A percentile compares a stretch with the other conserved stretches of the same genome.
phyloP scores from a whole-genome alignment of 306 rosid genomes.

The Vigna mungo region DNA sequence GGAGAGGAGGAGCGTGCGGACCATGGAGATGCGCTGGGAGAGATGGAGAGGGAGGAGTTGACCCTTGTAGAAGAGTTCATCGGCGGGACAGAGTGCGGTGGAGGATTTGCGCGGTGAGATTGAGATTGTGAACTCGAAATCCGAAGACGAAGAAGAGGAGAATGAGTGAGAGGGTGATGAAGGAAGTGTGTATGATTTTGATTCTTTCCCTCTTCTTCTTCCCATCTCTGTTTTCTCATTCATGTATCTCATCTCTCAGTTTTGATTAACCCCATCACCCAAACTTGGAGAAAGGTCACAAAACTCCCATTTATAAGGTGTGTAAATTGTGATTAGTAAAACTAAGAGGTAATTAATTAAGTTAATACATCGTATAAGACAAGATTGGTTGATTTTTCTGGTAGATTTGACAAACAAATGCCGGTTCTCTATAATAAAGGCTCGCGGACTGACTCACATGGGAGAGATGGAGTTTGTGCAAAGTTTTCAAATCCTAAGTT shows the following conservation, averaged over 20 bases:
- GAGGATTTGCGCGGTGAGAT: slow-evolving; percentile 77
- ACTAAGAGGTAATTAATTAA: too few species aligned
- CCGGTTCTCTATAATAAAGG: not conserved
- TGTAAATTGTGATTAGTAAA: not conserved
- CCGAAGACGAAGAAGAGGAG: slow-evolving; percentile 84
- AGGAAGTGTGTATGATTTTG: slow-evolving; percentile 70
- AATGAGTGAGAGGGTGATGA: slow-evolving; percentile 78
- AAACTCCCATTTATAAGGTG: not conserved
- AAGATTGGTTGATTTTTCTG: not conserved
- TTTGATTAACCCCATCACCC: not conserved
- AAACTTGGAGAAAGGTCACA: not conserved
- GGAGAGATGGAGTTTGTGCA: slow-evolving; percentile 47
- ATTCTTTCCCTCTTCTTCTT: slow-evolving; percentile 42
- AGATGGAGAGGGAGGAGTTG: slow-evolving; percentile 86
- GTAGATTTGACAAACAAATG: not conserved
- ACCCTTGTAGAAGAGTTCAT: slow-evolving; percentile 94
- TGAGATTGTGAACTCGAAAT: slow-evolving; percentile 87
- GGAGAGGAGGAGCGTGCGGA: slow-evolving; percentile 72
- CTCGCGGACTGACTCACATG: slow-evolving; percentile 40
- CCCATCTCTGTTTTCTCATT: slow-evolving; percentile 46
- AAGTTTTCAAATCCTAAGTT: slow-evolving; percentile 13
- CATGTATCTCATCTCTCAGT: not conserved
- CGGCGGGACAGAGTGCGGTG: slow-evolving; percentile 78
- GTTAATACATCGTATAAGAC: not conserved
- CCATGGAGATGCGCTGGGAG: slow-evolving; percentile 83